These are phyloP conservation scores for Ustilago bromivora DNA, from an alignment of 1,284 basidiomycete genomes.

Conservation along the genomic window DNA sequence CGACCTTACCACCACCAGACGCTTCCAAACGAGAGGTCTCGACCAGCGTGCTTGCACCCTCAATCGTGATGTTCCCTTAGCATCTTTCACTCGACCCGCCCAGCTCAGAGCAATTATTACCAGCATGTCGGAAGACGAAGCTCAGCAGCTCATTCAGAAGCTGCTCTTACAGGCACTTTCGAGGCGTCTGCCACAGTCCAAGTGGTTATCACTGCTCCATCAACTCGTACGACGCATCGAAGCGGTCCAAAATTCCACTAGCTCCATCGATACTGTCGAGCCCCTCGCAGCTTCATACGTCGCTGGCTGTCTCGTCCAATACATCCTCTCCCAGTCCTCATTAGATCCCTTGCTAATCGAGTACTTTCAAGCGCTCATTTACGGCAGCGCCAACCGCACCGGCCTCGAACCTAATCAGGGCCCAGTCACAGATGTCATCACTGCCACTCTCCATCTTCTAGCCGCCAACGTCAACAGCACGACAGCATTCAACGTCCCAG, in stretches of 20 bases:
- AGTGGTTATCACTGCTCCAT: conserved; percentile 43
- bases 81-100: neutral
- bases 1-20: neutral
- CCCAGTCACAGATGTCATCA: conserved; percentile 48
- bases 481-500: conserved; percentile 25
- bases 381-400: conserved; percentile 37
- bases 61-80: neutral
- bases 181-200: conserved; percentile 36
- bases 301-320: conserved; percentile 25
- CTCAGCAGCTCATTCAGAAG: conserved; percentile 38
- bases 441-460: conserved; percentile 36
- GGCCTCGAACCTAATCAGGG: conserved; percentile 39
- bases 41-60: neutral
- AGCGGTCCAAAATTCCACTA: neutral
- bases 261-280: neutral
- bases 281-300: conserved; percentile 17
- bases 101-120: neutral
- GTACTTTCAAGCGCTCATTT: conserved; percentile 42
- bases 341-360: conserved; percentile 48
- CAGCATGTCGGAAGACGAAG: conserved; percentile 31
- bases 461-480: conserved; percentile 21
- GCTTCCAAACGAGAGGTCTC: neutral
- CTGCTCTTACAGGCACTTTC: conserved; percentile 37
- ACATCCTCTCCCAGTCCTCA: conserved; percentile 30
- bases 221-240: conserved; percentile 32